Conservation (phyloP, 345 rosid species). For the Rhodamnia argentea region DNA sequence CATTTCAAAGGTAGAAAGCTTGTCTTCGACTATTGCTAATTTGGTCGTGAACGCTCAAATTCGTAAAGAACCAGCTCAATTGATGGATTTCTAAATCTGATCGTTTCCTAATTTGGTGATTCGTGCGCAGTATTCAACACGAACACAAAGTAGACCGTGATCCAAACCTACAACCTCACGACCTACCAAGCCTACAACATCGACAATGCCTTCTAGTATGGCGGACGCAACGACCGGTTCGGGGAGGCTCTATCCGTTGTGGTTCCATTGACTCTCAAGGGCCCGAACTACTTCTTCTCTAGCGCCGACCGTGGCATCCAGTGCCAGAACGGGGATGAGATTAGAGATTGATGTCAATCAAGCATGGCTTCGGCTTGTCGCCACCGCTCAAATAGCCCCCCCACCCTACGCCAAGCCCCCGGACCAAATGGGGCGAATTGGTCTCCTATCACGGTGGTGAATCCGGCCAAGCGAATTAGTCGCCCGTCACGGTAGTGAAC, state of each 20-base stretch:
- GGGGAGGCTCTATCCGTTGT: slow-evolving; percentile 18
- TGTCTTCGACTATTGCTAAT: neutral
- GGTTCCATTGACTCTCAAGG: slow-evolving; percentile 37
- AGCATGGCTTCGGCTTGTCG: slow-evolving; percentile 47
- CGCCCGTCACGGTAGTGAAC: neutral
- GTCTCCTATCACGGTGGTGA: slow-evolving; percentile 19
- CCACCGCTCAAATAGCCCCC: slow-evolving; percentile 61
- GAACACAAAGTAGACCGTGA: slow-evolving; percentile 43
- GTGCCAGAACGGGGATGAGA: slow-evolving; percentile 49
- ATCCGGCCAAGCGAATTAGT: neutral
- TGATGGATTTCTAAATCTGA: neutral
- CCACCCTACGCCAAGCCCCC: slow-evolving; percentile 38
- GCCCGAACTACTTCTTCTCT: slow-evolving; percentile 50
- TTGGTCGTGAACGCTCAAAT: neutral
- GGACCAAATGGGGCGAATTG: slow-evolving; percentile 13
- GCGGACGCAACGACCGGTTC: slow-evolving; percentile 23
- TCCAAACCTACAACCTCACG: slow-evolving; percentile 42
- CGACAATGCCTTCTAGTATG: slow-evolving; percentile 34
- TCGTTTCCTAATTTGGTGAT: neutral
- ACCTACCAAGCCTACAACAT: slow-evolving; percentile 26
- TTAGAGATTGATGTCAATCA: slow-evolving; percentile 40
- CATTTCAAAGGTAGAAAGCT: no score
- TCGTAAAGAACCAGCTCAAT: neutral
- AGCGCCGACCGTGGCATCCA: slow-evolving; percentile 36
- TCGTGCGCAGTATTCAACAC: slow-evolving; percentile 32